Conservation (phyloP, 805 yeast species). For the Wickerhamomyces strasburgensis region DNA sequence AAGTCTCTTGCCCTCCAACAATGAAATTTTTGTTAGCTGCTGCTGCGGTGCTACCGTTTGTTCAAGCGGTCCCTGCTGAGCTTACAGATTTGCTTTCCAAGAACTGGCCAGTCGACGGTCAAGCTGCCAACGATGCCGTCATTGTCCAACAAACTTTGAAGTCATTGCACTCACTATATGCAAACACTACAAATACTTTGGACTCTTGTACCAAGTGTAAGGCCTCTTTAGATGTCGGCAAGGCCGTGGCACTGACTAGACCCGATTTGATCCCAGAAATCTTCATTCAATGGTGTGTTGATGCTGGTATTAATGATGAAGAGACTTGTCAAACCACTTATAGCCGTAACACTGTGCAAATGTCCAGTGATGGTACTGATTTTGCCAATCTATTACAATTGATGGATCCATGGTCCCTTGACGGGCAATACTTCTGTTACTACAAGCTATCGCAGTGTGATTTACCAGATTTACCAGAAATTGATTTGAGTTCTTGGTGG, state of each 20-base stretch:
- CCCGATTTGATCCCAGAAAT: constrained; percentile 39
- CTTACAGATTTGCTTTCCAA: constrained; percentile 6
- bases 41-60: constrained; percentile 3
- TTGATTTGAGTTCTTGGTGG: constrained; percentile 41
- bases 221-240: constrained; percentile 32
- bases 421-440: constrained; percentile 61
- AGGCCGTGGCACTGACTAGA: constrained; percentile 31
- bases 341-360: constrained; percentile 34
- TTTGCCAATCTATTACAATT: constrained; percentile 45
- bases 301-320: constrained; percentile 23
- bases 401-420: constrained; percentile 48
- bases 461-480: constrained; percentile 47
- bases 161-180: constrained; percentile 14
- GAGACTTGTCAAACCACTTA: constrained; percentile 29
- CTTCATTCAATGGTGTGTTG: constrained; percentile 40
- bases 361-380: constrained; percentile 38
- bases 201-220: constrained; percentile 32
- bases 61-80: constrained; percentile 10
- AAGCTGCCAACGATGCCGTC: constrained; percentile 9
- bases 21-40: constrained; percentile 5
- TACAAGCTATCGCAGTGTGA: constrained; percentile 45
- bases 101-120: constrained; percentile 11
- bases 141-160: constrained; percentile 12
- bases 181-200: constrained; percentile 14
- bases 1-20: too few relatives aligned